Evolutionary conservation across 805 yeast genomes (phyloP).

Genomic region (Ogataea methylovora): DNA sequence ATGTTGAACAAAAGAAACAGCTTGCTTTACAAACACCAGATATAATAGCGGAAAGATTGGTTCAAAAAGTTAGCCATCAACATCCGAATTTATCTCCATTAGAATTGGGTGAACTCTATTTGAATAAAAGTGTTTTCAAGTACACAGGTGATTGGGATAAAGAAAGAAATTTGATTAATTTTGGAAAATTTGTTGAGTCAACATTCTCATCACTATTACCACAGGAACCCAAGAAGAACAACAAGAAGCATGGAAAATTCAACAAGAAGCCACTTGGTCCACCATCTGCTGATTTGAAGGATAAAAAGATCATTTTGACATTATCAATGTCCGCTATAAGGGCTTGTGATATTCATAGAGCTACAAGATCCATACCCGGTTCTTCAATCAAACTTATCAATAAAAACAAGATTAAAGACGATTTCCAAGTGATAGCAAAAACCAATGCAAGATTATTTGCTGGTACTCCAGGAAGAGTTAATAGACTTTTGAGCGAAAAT

Average conservation of each 20-base stretch:
- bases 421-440: slow-evolving; percentile 36
- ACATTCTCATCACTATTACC: slow-evolving; percentile 43
- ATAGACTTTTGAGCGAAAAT: slow-evolving; percentile 37
- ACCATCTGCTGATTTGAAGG: too few relatives aligned
- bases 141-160: slow-evolving; percentile 54
- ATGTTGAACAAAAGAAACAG: slow-evolving; percentile 45
- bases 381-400: slow-evolving; percentile 65
- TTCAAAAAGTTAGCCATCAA: slow-evolving; percentile 48
- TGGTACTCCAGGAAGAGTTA: slow-evolving; percentile 56
- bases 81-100: slow-evolving; percentile 66
- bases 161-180: slow-evolving; percentile 46
- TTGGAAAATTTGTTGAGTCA: slow-evolving; percentile 44
- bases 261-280: too few relatives aligned
- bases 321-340: slow-evolving; percentile 74
- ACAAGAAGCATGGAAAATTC: slow-evolving; percentile 22
- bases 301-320: slow-evolving; percentile 32
- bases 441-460: slow-evolving; percentile 46
- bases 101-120: slow-evolving; percentile 61
- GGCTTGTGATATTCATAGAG: slow-evolving; percentile 78
- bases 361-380: slow-evolving; percentile 34
- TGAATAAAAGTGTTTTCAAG: slow-evolving; percentile 46
- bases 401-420: slow-evolving; percentile 66
- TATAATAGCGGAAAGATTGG: slow-evolving; percentile 60
- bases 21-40: slow-evolving; percentile 52
- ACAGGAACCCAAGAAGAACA: slow-evolving; percentile 16